These are phyloP conservation scores for Caryopteris hybrid DNA, from an alignment of 305 asterid species.

Conservation along the genomic window DNA sequence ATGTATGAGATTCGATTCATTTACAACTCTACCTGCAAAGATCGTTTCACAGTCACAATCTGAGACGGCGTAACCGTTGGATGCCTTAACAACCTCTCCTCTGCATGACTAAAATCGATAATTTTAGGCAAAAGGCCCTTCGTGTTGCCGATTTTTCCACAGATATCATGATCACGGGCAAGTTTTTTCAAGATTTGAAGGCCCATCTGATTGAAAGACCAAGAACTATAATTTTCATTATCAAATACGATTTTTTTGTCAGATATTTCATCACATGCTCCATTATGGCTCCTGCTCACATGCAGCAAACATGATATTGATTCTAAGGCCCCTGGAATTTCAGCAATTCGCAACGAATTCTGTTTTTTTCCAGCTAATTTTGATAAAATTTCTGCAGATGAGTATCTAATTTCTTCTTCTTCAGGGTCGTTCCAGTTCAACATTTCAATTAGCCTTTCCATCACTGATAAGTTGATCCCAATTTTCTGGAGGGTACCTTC, in stretches of 20 bases:
- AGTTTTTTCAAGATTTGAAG: slow-evolving; percentile 84
- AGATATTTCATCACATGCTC: slow-evolving; percentile 63
- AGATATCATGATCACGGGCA: slow-evolving; percentile 78
- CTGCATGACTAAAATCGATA: slow-evolving; percentile 71
- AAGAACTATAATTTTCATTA: slow-evolving; percentile 43
- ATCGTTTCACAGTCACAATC: slow-evolving; percentile 57
- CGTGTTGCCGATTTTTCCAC: slow-evolving; percentile 81
- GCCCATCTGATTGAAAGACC: slow-evolving; percentile 85
- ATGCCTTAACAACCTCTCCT: slow-evolving; percentile 51
- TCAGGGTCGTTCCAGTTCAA: slow-evolving; percentile 81
- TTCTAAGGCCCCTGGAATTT: slow-evolving; percentile 76
- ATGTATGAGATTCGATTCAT: not conserved
- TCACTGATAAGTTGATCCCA: slow-evolving; percentile 57
- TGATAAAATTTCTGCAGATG: slow-evolving; percentile 68
- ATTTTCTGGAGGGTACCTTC: slow-evolving; percentile 84
- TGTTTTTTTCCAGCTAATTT: slow-evolving; percentile 61
- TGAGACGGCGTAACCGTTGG: slow-evolving; percentile 56
- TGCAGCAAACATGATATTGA: slow-evolving; percentile 74
- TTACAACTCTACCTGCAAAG: slow-evolving; percentile 37
- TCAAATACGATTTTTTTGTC: slow-evolving; percentile 55
- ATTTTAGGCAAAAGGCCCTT: slow-evolving; percentile 79
- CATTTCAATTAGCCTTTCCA: slow-evolving; percentile 85
- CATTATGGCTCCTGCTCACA: slow-evolving; percentile 38
- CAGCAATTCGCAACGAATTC: slow-evolving; percentile 69
- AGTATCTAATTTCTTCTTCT: slow-evolving; percentile 76